Conservation (phyloP, 2,329 filamentous ascomycete species). For the Coleophoma eucalyptorum region DNA sequence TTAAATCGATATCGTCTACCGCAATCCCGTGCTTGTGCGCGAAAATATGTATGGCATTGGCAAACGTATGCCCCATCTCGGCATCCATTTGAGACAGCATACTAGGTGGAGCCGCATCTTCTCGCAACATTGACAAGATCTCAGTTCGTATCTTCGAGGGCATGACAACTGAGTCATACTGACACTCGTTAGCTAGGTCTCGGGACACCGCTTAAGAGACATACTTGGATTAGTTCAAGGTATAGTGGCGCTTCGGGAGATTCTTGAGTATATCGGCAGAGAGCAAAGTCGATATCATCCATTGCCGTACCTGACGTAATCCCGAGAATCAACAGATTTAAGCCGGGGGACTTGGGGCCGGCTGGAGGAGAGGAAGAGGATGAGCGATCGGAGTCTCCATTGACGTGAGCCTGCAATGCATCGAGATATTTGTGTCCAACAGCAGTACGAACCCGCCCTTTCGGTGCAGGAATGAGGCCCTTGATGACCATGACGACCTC, state of each 20-base stretch:
- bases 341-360: conserved; percentile 14
- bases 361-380: conserved; percentile 16
- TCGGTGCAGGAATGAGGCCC: conserved; percentile 20
- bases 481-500: conserved; percentile 18
- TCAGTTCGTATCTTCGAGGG: conserved; percentile 27
- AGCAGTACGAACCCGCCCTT: conserved; percentile 20
- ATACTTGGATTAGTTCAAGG: conserved; percentile 26
- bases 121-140: conserved; percentile 26
- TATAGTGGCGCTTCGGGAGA: conserved; percentile 22
- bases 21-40: conserved; percentile 23
- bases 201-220: background rate
- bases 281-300: conserved; percentile 28
- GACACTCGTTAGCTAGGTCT: background rate
- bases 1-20: conserved; percentile 27
- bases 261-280: conserved; percentile 28
- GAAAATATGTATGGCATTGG: conserved; percentile 27
- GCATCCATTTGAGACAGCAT: conserved; percentile 29
- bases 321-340: conserved; percentile 25
- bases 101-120: conserved; percentile 27
- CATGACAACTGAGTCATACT: conserved; percentile 30
- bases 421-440: conserved; percentile 28
- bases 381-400: conserved; percentile 18
- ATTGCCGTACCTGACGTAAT: conserved; percentile 26
- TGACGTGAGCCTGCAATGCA: conserved; percentile 22
- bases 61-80: conserved; percentile 27